phyloP scores from a whole-genome alignment of 192 early-diverging fungal species.

The Geranomyces michiganensis region DNA sequence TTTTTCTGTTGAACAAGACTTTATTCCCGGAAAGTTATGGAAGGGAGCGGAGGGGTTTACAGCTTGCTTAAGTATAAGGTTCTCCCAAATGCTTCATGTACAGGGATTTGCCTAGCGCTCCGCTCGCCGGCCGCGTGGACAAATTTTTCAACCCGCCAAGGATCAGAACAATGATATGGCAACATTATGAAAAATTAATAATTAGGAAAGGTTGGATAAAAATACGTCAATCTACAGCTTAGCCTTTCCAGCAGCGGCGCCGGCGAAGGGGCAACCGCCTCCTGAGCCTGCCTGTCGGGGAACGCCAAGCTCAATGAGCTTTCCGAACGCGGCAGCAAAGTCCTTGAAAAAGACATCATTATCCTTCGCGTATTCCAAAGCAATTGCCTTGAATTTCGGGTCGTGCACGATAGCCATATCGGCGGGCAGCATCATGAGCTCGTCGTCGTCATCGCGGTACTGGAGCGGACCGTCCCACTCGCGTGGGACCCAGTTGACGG shows the following conservation, averaged over 20 bases:
- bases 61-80: too few species aligned
- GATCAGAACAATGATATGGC: too few species aligned
- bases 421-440: slow-evolving; percentile 71
- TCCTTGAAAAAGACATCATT: slow-evolving; percentile 76
- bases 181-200: too few species aligned
- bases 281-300: slow-evolving; percentile 24
- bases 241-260: slow-evolving; percentile 7
- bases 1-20: neutral
- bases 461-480: slow-evolving; percentile 83
- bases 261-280: neutral
- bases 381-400: slow-evolving; percentile 58
- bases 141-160: too few species aligned
- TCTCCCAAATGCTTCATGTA: too few species aligned
- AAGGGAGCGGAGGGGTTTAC: too few species aligned
- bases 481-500: slow-evolving; percentile 55
- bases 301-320: slow-evolving; percentile 88
- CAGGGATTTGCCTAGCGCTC: too few species aligned
- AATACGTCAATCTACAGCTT: slow-evolving; percentile 20
- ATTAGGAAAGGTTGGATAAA: too few species aligned
- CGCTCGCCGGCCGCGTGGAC: too few species aligned
- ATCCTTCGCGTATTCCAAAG: slow-evolving; percentile 68
- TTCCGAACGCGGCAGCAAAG: slow-evolving; percentile 83
- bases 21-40: too few species aligned
- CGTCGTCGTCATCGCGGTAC: slow-evolving; percentile 73
- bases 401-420: slow-evolving; percentile 69